Base-by-base conservation (phyloP, 78 protist species). In the Pigoraptor vietnamica region DNA sequence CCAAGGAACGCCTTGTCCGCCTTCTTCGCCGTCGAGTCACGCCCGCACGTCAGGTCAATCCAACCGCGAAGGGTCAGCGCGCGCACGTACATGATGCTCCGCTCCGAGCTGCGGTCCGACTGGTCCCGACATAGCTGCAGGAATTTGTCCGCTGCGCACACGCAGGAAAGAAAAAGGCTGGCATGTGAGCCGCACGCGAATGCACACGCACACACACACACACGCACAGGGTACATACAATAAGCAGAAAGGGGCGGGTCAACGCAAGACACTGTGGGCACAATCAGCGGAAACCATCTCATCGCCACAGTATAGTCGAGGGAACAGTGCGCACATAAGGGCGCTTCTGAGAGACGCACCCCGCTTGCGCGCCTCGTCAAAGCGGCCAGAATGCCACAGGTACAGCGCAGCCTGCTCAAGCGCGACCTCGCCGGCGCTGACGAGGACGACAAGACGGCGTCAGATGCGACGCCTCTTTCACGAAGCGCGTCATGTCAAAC, bases 351-450 rank as follows among this genome's bases (percentile, higher is more conserved):
- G 87, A 1, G n/a, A 1, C 34, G 23, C 89, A 37, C 2, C 89
- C 24, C 1, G 0, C 23, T 86, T 33, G 39, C 89, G 89, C 55
- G 89, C 89, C 89, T 86, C 35, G 89, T 86, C 89, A 37, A 2
- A 1, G 6, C 35, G 23, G 67, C 67, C 39, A 0, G n/a, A 2
- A 37, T 86, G 89, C 89, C 89, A 86, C 39, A 86, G 23, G 55
- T n/a, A 19, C 23, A 86, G 89, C 36, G 89, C 39, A 0, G 56
- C 89, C 39, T 38, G 89, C 32, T 38, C 25, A 6, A 86, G 39
- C 36, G 56, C 39, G 24, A 38, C 89, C n/a, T 86, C 89, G 55
- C 89, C 89, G 29, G 67, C 67, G 87, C 87, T 83, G 84, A 48
- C 19, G 67, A 48, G 67, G 9, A 19, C 67, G 67, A 48, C 19